phyloP scores from a whole-genome alignment of 768 basidiomycete genomes.

The Kwoniella dejecticola region DNA sequence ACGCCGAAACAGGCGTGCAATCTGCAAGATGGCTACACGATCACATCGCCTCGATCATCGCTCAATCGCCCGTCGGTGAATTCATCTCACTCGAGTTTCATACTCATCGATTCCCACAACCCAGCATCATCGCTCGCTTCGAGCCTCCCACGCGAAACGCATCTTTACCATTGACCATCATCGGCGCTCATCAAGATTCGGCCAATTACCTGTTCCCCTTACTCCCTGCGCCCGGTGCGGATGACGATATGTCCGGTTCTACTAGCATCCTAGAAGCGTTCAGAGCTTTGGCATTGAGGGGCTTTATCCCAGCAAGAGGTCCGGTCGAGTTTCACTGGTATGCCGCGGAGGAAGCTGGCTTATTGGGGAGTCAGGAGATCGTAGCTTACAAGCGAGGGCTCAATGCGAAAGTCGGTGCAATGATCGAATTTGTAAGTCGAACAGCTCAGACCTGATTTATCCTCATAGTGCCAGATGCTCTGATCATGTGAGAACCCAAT shows the following conservation, averaged over 20 bases:
- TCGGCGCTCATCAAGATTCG: constrained; percentile 55
- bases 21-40: constrained; percentile 34
- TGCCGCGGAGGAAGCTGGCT: constrained; percentile 56
- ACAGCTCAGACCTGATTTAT: no score
- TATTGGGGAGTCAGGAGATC: constrained; percentile 77
- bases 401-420: constrained; percentile 69
- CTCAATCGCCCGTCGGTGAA: constrained; percentile 23
- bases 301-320: constrained; percentile 43
- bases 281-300: constrained; percentile 42
- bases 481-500: no score
- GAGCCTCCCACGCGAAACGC: constrained; percentile 35
- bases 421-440: constrained; percentile 70
- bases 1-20: constrained; percentile 22
- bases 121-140: constrained; percentile 52
- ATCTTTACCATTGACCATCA: constrained; percentile 41
- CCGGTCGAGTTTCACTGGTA: constrained; percentile 56
- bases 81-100: constrained; percentile 36
- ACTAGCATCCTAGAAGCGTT: constrained; percentile 53
- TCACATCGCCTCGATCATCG: constrained; percentile 33
- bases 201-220: constrained; percentile 56
- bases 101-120: constrained; percentile 50
- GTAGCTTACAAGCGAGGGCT: constrained; percentile 69
- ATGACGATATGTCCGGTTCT: constrained; percentile 56
- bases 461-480: no score
- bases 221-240: constrained; percentile 56